phyloP scores from a whole-genome alignment of 75 land plant genomes.

The Selaginella moellendorffii region DNA sequence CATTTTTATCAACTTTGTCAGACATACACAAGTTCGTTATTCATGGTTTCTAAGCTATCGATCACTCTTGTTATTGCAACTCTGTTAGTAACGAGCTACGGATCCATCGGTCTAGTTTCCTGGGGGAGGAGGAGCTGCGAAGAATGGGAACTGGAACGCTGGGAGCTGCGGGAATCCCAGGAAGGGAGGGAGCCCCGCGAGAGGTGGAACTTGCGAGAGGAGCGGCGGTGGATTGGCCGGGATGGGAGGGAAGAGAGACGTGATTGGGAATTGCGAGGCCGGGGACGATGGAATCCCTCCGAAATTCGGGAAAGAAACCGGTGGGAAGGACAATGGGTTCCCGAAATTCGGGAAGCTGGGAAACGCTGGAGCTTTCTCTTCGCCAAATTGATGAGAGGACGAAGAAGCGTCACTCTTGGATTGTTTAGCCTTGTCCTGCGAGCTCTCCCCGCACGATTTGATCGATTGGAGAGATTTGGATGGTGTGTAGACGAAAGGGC shows the following conservation, averaged over 20 bases:
- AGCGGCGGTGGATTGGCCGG: neutral
- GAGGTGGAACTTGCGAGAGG: neutral
- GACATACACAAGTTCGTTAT: too few relatives aligned
- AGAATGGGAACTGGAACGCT: neutral
- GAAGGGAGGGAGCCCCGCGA: neutral
- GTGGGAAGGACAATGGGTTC: neutral
- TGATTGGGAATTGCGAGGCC: neutral
- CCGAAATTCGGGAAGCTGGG: neutral
- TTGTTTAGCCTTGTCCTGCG: neutral
- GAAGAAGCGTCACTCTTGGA: too few relatives aligned
- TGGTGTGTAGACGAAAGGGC: neutral
- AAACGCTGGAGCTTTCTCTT: too few relatives aligned
- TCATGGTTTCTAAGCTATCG: too few relatives aligned
- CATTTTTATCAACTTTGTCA: too few relatives aligned
- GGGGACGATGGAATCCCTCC: neutral
- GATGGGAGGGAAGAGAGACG: neutral
- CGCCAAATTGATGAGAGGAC: too few relatives aligned
- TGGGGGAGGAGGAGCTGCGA: neutral
- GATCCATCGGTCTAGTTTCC: neutral
- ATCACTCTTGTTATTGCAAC: too few relatives aligned
- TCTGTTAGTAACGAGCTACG: too few relatives aligned
- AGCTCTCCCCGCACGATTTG: neutral
- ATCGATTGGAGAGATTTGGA: neutral
- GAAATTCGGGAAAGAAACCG: neutral
- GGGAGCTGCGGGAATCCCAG: neutral